These are phyloP conservation scores for Saccharum officinarum DNA, from an alignment of 176 grass and related monocot species.

Conservation along the genomic window DNA sequence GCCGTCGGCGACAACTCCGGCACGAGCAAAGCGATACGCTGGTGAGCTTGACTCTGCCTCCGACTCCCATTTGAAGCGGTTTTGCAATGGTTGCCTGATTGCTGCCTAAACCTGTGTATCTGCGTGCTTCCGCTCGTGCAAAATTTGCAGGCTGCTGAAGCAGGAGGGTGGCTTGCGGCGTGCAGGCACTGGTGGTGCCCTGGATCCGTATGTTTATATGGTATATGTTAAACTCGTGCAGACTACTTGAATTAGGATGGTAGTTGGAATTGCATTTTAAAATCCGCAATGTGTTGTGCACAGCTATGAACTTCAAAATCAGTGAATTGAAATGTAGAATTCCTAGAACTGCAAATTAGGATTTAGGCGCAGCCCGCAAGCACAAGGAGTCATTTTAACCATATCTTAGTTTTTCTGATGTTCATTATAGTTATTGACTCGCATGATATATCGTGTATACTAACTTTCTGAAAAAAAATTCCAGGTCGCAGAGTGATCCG, in stretches of 20 bases:
- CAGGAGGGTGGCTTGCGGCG: constrained; percentile 39
- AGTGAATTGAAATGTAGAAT: background rate
- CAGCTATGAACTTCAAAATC: background rate
- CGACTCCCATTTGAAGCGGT: background rate
- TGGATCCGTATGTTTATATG: constrained; percentile 51
- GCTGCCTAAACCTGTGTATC: background rate
- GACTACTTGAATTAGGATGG: too few relatives aligned
- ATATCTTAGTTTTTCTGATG: background rate
- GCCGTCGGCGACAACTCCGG: constrained; percentile 38
- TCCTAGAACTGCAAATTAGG: background rate
- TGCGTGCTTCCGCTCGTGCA: background rate
- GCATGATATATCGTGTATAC: background rate
- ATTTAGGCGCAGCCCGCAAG: background rate
- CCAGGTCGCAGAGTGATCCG: constrained; percentile 32
- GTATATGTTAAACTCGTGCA: constrained; percentile 32
- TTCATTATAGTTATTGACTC: background rate
- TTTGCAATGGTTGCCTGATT: constrained; percentile 4
- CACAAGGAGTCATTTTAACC: background rate
- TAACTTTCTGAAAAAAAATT: constrained; percentile 14
- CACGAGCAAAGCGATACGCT: constrained; percentile 55
- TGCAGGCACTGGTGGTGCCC: constrained; percentile 27
- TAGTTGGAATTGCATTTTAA: background rate
- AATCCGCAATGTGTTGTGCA: background rate
- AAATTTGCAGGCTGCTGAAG: constrained; percentile 40
- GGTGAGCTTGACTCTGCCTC: constrained; percentile 10